Evolutionary conservation across 208 protist genomes (phyloP).

Genomic region (Lotmaria passim): DNA sequence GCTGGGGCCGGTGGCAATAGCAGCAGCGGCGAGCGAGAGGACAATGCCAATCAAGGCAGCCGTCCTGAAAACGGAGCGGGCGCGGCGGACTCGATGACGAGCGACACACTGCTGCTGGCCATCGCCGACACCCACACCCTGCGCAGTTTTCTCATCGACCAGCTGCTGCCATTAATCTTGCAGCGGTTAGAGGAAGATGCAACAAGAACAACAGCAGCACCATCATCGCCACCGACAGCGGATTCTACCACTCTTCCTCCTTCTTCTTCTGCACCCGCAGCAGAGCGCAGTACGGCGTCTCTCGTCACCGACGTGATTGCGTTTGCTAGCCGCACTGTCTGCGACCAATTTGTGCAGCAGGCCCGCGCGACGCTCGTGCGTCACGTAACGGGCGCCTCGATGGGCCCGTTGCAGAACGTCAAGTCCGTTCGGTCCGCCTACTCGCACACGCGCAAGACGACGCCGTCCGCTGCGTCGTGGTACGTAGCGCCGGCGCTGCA

Average conservation of each 20-base stretch:
- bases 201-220: background rate
- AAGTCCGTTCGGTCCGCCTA: slow-evolving; percentile 77
- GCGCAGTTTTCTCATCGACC: slow-evolving; percentile 20
- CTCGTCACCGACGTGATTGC: slow-evolving; percentile 29
- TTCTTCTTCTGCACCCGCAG: background rate
- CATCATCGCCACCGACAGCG: background rate
- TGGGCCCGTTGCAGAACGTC: slow-evolving; percentile 68
- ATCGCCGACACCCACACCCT: slow-evolving; percentile 29
- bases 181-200: slow-evolving; percentile 5
- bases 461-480: slow-evolving; percentile 76
- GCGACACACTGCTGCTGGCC: slow-evolving; percentile 21
- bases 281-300: slow-evolving; percentile 22
- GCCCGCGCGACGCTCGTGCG: slow-evolving; percentile 32
- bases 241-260: too few species aligned
- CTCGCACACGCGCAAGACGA: slow-evolving; percentile 68
- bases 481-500: slow-evolving; percentile 62
- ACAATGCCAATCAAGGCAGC: background rate
- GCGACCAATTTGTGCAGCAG: slow-evolving; percentile 28
- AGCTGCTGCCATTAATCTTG: slow-evolving; percentile 23
- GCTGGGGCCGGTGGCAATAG: background rate
- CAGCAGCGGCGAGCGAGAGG: background rate
- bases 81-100: background rate
- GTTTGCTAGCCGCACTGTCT: slow-evolving; percentile 31
- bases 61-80: background rate
- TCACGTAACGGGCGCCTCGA: slow-evolving; percentile 44